Evolutionary conservation across 1,139 yeast genomes (phyloP).

Genomic region (Hansenula anomala): DNA sequence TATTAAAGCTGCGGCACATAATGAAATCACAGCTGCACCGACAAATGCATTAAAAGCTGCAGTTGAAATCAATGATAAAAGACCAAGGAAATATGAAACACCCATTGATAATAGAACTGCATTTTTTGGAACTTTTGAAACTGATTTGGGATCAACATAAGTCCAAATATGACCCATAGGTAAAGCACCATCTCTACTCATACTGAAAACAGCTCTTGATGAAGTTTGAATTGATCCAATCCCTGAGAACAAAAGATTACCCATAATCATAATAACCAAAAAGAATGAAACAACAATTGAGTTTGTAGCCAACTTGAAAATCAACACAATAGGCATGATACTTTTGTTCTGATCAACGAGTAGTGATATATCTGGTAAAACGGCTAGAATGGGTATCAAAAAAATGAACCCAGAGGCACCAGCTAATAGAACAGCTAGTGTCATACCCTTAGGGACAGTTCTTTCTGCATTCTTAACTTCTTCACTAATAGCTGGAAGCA

Average conservation of each 20-base stretch:
- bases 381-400: slow-evolving; percentile 64
- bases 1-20: slow-evolving; percentile 72
- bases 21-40: slow-evolving; percentile 79
- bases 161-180: slow-evolving; percentile 68
- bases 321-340: slow-evolving; percentile 52
- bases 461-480: slow-evolving; percentile 74
- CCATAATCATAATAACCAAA: slow-evolving; percentile 59
- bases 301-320: slow-evolving; percentile 65
- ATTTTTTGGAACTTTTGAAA: slow-evolving; percentile 65
- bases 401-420: slow-evolving; percentile 66
- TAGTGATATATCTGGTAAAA: slow-evolving; percentile 57
- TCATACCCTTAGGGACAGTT: slow-evolving; percentile 74
- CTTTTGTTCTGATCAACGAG: slow-evolving; percentile 59
- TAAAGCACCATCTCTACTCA: slow-evolving; percentile 85
- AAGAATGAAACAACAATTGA: slow-evolving; percentile 64
- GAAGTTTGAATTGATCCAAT: slow-evolving; percentile 82
- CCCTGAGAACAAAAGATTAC: slow-evolving; percentile 72
- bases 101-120: slow-evolving; percentile 68
- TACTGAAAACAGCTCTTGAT: slow-evolving; percentile 80
- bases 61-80: slow-evolving; percentile 61
- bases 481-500: slow-evolving; percentile 77
- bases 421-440: slow-evolving; percentile 60
- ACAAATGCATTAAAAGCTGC: slow-evolving; percentile 82
- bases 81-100: slow-evolving; percentile 56
- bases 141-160: slow-evolving; percentile 50